These are phyloP conservation scores for Fusarium cyanostomum DNA, from an alignment of 2,329 filamentous ascomycete genomes.

Conservation along the genomic window DNA sequence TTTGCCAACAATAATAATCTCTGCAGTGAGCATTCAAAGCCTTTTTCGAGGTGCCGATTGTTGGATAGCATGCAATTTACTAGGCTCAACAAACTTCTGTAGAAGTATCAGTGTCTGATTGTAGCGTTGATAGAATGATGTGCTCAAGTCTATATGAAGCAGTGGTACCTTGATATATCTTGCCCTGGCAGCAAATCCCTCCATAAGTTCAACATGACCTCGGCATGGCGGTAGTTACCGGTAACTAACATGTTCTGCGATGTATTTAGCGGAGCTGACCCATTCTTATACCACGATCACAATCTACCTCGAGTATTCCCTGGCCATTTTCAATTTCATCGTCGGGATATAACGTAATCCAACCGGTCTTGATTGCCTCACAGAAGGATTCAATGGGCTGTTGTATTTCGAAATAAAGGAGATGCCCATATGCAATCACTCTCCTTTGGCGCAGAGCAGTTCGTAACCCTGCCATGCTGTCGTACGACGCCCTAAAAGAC, in stretches of 20 bases:
- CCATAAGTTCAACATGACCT: not conserved
- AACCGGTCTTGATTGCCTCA: not conserved
- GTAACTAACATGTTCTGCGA: too few relatives aligned
- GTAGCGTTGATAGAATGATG: not conserved
- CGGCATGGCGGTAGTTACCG: too few relatives aligned
- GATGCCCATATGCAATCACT: not conserved
- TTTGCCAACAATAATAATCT: too few relatives aligned
- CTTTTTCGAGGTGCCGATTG: too few relatives aligned
- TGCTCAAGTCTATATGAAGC: too few relatives aligned
- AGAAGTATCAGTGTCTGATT: not conserved
- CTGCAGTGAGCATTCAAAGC: too few relatives aligned
- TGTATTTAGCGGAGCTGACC: too few relatives aligned
- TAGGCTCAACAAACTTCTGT: not conserved
- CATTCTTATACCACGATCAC: too few relatives aligned
- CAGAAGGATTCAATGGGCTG: not conserved
- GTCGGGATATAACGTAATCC: not conserved
- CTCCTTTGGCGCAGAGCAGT: not conserved
- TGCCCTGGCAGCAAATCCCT: not conserved
- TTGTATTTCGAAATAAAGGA: too few relatives aligned
- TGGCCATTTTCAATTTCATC: not conserved
- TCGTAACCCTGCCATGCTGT: not conserved
- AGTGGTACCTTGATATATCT: not conserved
- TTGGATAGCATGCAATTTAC: fast-evolving
- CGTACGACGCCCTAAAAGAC: not conserved
- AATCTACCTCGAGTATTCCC: too few relatives aligned